Evolutionary conservation across 805 yeast genomes (phyloP).

Genomic region (Barnettozyma siamensis): DNA sequence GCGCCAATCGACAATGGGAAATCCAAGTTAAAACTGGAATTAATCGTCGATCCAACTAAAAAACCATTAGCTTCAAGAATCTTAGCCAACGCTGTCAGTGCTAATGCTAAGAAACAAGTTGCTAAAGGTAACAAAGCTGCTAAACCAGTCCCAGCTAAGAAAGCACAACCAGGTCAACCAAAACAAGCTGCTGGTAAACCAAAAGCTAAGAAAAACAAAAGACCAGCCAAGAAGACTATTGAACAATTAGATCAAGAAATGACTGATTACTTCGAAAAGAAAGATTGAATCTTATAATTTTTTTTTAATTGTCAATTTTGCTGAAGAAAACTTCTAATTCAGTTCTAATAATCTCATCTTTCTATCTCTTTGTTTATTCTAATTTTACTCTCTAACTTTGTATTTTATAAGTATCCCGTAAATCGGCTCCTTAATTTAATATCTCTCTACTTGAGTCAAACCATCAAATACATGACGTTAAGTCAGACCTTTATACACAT

Average conservation of each 20-base stretch:
- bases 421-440: too few species aligned
- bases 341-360: too few species aligned
- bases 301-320: too few species aligned
- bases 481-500: too few species aligned
- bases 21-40: constrained; percentile 67
- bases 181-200: constrained; percentile 2
- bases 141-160: constrained; percentile 10
- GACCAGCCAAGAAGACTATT: constrained; percentile 62
- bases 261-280: constrained; percentile 83
- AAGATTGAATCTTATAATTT: constrained; percentile 24
- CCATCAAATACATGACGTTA: too few species aligned
- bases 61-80: constrained; percentile 75
- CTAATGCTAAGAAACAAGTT: constrained; percentile 1
- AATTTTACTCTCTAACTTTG: too few species aligned
- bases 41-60: constrained; percentile 79
- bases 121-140: constrained; percentile 12
- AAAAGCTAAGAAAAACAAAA: constrained; percentile 26
- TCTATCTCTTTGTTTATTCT: too few species aligned
- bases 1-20: constrained; percentile 91
- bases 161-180: constrained; percentile 4
- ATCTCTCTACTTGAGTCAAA: too few species aligned
- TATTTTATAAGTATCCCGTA: too few species aligned
- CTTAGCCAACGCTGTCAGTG: constrained; percentile 36
- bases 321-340: too few species aligned
- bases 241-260: constrained; percentile 97